Evolutionary conservation across 129 eudicot species (phyloP), one percentile per base, ranked within the genome.

Genomic region (Erigeron canadensis): DNA sequence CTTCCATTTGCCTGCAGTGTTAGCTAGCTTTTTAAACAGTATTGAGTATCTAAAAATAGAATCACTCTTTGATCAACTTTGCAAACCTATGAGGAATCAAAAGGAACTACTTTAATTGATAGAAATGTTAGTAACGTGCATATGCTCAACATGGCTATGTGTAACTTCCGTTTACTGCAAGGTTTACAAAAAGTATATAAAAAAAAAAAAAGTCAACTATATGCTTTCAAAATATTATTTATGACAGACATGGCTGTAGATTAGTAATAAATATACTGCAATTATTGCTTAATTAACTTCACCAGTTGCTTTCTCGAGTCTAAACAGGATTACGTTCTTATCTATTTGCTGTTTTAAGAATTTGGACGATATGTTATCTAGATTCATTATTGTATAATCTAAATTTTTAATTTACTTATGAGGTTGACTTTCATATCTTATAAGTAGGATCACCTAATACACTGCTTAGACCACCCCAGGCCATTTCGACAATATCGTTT

Each of bases 371-470:
- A 76, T 64, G 48, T 59, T 39, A 72, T 76, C 85, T 19, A 77
- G 76, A 60, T 81, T 65, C 85, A 81, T 81, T 59, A 11, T 38
- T 19, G 8, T 54, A 61, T 65, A 34, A 57, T 23, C 39, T 0
- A 38, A 10, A 6, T 53, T 43, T 53, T 7, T 74, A 62, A 41
- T 13, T 70, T 58, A 68, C 53, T 71, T 71, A 48, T 56, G 66
- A 4, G 37, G 77, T 81, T 76, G 75, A 77, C 81, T 77, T 77
- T 67, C 21, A 1, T 40, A 22, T 39, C 79, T 45, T 79, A 71
- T 79, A 83, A 79, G 65, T 79, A 79, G 68, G 60, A 65, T 54
- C 71, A 61, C 68, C 63, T 83, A 61, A 65, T 42, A 40, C 66
- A 75, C 67, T 43, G 22, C 38, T 43, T 41, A 42, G 7, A 71